Evolutionary conservation across 2,329 filamentous ascomycete species (phyloP).

Genomic region (Didymella glomerata): DNA sequence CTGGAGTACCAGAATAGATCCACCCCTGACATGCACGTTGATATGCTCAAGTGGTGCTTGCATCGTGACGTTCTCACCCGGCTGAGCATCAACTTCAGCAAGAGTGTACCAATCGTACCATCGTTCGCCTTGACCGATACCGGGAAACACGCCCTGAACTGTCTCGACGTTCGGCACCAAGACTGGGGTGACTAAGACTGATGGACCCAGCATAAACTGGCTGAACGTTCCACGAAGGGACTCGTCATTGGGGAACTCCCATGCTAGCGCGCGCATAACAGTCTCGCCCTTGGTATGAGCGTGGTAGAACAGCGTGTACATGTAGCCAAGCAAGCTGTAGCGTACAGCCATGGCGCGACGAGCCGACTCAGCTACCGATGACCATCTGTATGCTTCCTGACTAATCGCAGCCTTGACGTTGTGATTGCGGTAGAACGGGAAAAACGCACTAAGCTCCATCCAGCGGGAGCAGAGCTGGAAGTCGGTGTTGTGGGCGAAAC

Average conservation of each 20-base stretch:
- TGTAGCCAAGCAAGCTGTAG: constrained; percentile 73
- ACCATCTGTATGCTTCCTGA: constrained; percentile 76
- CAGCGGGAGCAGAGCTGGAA: constrained; percentile 75
- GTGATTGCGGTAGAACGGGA: constrained; percentile 79
- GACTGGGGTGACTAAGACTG: constrained; percentile 71
- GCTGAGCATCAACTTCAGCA: constrained; percentile 57
- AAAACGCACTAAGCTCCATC: constrained; percentile 76
- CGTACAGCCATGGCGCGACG: constrained; percentile 71
- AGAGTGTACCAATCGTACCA: constrained; percentile 83
- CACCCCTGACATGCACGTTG: constrained; percentile 75
- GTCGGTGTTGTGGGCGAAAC: constrained; percentile 70
- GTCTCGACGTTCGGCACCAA: constrained; percentile 66
- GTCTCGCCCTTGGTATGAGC: constrained; percentile 72
- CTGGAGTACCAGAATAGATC: constrained; percentile 50
- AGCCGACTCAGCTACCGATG: constrained; percentile 67
- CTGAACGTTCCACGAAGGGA: constrained; percentile 67
- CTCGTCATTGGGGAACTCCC: constrained; percentile 76
- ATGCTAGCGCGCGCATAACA: constrained; percentile 73
- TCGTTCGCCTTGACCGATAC: constrained; percentile 63
- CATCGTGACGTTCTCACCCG: constrained; percentile 65
- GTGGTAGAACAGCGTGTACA: constrained; percentile 74
- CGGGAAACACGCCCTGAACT: constrained; percentile 73
- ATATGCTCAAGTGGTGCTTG: constrained; percentile 71
- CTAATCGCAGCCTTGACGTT: constrained; percentile 66
- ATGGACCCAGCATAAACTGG: constrained; percentile 73